Evolutionary conservation across 2,329 filamentous ascomycete genomes (phyloP), one percentile per base, ranked within the genome.

Genomic region (Paramyrothecium roridum): DNA sequence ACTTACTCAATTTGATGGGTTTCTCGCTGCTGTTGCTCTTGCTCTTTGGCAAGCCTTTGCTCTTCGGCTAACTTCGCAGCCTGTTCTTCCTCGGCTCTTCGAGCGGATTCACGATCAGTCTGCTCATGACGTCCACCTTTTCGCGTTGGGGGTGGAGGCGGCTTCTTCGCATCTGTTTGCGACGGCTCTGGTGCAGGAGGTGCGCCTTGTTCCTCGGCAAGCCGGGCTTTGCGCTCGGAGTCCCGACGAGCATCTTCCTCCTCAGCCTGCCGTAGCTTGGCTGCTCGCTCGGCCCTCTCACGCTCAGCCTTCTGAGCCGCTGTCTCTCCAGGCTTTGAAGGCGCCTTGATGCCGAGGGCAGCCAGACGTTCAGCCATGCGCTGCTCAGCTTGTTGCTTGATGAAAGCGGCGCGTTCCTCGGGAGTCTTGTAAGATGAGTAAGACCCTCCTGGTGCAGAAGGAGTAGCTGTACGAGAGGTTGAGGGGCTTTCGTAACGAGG

Each of bases 301-400:
- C 95, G 89, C 68, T 98, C 95, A 56, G 89, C 84, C 58, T 92
- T 85, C 73, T 99, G 93, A 55, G 89, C 84, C 34, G 92, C 77
- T 30, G 86, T 90, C 75, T 99, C 95, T 3, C 88, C 87, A 43
- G 87, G 76, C 68, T 96, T 96, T 19, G 80, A 80, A 7, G 90
- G 88, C 30, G 91, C 86, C 71, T 91, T 96, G 68, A 99, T 89
- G 37, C 95, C 95, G 58, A 98, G 83, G 49, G 93, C 93, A 57
- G 95, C 95, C 65, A 99, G 84, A 57, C 95, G 88, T 72, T 98
- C 95, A 37, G 95, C 93, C 89, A 99, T 98, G 57, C 93, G 90
- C 69, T 93, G 91, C 71, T 98, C 93, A 10, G 95, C 96, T 70
- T 97, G 93, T 71, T 97, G 93, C 70, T 96, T 96, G 68, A 98